These are phyloP conservation scores for Neonectria ditissima DNA, from an alignment of 2,329 filamentous ascomycete genomes.

Conservation along the genomic window DNA sequence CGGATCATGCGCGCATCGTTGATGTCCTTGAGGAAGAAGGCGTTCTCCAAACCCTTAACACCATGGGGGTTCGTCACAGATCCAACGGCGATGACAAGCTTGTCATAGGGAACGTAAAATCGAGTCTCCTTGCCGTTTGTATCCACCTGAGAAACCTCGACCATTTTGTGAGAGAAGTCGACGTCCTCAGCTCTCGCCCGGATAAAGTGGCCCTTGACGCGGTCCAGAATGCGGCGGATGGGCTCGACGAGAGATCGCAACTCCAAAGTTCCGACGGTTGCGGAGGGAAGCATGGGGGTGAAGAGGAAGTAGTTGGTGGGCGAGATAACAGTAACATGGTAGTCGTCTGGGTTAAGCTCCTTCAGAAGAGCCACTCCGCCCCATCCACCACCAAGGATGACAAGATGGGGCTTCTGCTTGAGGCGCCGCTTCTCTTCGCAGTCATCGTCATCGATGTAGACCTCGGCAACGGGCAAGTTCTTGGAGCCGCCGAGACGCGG, in stretches of 20 bases:
- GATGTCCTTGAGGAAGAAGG: slow-evolving; percentile 95
- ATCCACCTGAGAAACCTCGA: slow-evolving; percentile 84
- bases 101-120: slow-evolving; percentile 98
- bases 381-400: slow-evolving; percentile 95
- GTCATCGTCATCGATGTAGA: slow-evolving; percentile 90
- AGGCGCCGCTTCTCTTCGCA: slow-evolving; percentile 73
- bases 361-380: slow-evolving; percentile 93
- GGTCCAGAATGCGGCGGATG: slow-evolving; percentile 83
- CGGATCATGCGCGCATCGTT: slow-evolving; percentile 91
- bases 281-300: slow-evolving; percentile 96
- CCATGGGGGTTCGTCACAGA: slow-evolving; percentile 95
- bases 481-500: slow-evolving; percentile 90
- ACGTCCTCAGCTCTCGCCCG: slow-evolving; percentile 89
- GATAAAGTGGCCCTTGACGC: slow-evolving; percentile 88
- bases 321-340: slow-evolving; percentile 94
- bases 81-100: slow-evolving; percentile 91
- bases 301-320: slow-evolving; percentile 98
- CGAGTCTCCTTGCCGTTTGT: slow-evolving; percentile 76
- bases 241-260: slow-evolving; percentile 93
- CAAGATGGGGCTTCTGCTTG: slow-evolving; percentile 91
- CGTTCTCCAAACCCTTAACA: slow-evolving; percentile 93
- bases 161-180: slow-evolving; percentile 89
- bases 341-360: slow-evolving; percentile 88
- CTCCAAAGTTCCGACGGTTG: slow-evolving; percentile 94
- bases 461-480: slow-evolving; percentile 91